Conservation (phyloP, 371 early-diverging fungal species). For the Mucor irregularis region DNA sequence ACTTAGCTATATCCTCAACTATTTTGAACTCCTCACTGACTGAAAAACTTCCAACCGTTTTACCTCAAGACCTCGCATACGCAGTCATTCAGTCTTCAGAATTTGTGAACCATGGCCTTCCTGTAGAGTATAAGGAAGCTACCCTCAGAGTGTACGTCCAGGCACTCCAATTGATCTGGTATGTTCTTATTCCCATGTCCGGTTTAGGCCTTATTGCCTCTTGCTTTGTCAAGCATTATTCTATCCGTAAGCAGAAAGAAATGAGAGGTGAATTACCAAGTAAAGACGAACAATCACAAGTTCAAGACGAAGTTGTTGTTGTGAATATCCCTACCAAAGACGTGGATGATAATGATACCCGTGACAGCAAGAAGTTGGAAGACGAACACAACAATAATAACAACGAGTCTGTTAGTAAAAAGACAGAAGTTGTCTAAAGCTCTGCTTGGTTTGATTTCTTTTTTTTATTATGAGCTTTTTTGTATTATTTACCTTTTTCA, state of each 20-base stretch:
- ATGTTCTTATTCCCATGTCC: constrained; percentile 37
- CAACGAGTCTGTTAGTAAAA: too few species aligned
- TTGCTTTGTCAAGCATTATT: constrained; percentile 21
- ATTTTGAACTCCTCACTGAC: constrained; percentile 37
- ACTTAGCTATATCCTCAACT: constrained; percentile 40
- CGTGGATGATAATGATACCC: too few species aligned
- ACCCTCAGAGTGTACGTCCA: constrained; percentile 29
- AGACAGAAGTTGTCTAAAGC: too few species aligned
- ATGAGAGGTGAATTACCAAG: background rate
- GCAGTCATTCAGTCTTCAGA: constrained; percentile 31
- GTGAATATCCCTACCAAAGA: too few species aligned
- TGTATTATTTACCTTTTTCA: too few species aligned
- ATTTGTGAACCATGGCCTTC: constrained; percentile 40
- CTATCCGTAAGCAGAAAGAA: constrained; percentile 7
- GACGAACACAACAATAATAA: too few species aligned
- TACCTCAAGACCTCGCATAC: constrained; percentile 29
- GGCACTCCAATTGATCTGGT: constrained; percentile 35
- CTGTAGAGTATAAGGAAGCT: constrained; percentile 26
- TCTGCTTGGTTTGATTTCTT: too few species aligned
- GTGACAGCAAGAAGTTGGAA: too few species aligned
- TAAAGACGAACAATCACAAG: too few species aligned
- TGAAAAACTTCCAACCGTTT: constrained; percentile 18
- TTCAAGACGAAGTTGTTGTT: too few species aligned
- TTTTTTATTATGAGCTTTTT: too few species aligned
- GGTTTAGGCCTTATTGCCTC: constrained; percentile 30